Evolutionary conservation across 345 rosid genomes (phyloP).

Genomic region (Noccaea bulbosa): DNA sequence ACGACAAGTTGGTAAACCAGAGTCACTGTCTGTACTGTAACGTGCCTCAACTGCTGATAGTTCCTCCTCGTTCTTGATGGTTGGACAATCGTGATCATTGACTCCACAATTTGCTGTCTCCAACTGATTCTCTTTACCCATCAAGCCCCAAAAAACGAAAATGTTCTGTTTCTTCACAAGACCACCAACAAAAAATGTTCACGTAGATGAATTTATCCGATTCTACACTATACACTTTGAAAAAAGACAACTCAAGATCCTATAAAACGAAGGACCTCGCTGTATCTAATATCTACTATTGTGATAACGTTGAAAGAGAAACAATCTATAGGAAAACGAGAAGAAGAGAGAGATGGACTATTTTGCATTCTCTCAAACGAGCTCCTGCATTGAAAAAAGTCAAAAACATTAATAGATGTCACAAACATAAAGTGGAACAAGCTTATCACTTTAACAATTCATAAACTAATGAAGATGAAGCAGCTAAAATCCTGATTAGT

Average conservation of each 20-base stretch:
- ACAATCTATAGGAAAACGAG: conserved; percentile 5
- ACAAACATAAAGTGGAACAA: conserved; percentile 6
- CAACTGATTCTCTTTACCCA: conserved; percentile 67
- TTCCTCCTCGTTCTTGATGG: conserved; percentile 53
- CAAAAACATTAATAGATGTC: conserved; percentile 24
- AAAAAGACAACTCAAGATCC: conserved; percentile 35
- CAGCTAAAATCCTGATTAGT: conserved; percentile 3
- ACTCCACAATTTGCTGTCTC: conserved; percentile 50
- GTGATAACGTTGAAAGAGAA: conserved; percentile 17
- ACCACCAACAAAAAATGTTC: conserved; percentile 18
- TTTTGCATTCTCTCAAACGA: conserved; percentile 33
- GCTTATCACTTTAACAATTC: conserved; percentile 11
- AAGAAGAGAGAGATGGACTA: conserved; percentile 1
- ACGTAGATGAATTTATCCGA: conserved; percentile 19
- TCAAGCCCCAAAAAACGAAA: conserved; percentile 43
- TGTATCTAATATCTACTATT: conserved; percentile 9
- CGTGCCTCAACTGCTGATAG: conserved; percentile 45
- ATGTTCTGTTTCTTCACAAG: conserved; percentile 32
- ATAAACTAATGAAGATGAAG: conserved; percentile 35
- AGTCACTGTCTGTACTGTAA: conserved; percentile 72
- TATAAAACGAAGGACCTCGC: conserved; percentile 31
- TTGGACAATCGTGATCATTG: conserved; percentile 47
- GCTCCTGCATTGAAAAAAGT: conserved; percentile 37
- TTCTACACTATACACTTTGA: neutral
- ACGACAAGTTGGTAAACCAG: conserved; percentile 72